A percentile compares a stretch with the other conserved stretches of the same genome.
These are phyloP conservation scores for Stemphylium vesicarium DNA, from an alignment of 2,329 filamentous ascomycete genomes.

Conservation along the genomic window DNA sequence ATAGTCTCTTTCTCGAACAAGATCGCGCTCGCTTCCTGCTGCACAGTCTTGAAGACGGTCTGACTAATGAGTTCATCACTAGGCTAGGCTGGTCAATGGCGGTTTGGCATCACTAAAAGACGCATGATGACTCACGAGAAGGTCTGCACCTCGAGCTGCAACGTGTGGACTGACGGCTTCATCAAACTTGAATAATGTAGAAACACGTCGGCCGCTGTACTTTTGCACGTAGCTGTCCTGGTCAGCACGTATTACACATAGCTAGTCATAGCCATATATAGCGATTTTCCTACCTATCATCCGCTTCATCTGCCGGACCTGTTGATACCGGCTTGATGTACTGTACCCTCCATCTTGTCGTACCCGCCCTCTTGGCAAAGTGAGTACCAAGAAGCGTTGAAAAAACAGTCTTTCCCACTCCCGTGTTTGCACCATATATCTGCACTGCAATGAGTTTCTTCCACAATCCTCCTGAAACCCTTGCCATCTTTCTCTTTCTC, in stretches of 20 bases:
- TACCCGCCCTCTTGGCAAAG: constrained; percentile 29
- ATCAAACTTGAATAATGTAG: constrained; percentile 73
- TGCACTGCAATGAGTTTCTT: constrained; percentile 73
- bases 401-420: constrained; percentile 84
- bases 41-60: constrained; percentile 21
- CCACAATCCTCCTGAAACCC: constrained; percentile 68
- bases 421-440: constrained; percentile 82
- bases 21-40: constrained; percentile 14
- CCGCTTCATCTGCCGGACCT: constrained; percentile 71
- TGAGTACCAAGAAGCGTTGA: constrained; percentile 74
- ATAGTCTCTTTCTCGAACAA: constrained; percentile 5
- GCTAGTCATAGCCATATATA: not conserved
- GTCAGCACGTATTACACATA: constrained; percentile 1
- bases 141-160: constrained; percentile 59
- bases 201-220: constrained; percentile 63
- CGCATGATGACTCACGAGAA: constrained; percentile 24
- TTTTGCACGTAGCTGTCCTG: constrained; percentile 65
- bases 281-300: constrained; percentile 63
- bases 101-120: not conserved
- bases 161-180: constrained; percentile 80
- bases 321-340: constrained; percentile 87
- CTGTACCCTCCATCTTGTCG: constrained; percentile 53
- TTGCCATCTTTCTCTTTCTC: constrained; percentile 39
- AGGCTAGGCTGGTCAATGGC: constrained; percentile 26
- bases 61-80: constrained; percentile 30